These are phyloP conservation scores for Agaricus blazei DNA, from an alignment of 768 basidiomycete species.

Conservation along the genomic window DNA sequence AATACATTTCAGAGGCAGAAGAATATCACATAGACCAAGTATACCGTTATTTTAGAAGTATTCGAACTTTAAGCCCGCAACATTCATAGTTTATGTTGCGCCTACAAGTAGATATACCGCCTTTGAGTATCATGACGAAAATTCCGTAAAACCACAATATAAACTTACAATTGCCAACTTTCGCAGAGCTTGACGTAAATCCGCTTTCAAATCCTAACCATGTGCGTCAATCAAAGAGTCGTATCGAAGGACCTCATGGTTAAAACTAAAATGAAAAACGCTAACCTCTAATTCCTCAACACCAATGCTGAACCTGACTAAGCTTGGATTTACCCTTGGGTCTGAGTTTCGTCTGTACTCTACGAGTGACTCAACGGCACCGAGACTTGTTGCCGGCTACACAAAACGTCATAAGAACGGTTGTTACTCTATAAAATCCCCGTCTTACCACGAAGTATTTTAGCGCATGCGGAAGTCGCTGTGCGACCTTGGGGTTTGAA, in stretches of 20 bases:
- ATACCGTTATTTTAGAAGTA: no score
- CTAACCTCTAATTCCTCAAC: constrained; percentile 74
- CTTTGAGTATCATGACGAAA: neutral
- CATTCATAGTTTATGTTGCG: no score
- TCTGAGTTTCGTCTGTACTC: constrained; percentile 68
- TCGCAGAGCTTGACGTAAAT: constrained; percentile 54
- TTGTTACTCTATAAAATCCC: neutral
- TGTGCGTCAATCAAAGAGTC: neutral
- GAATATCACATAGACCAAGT: no score
- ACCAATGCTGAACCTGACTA: constrained; percentile 76
- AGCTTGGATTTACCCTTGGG: constrained; percentile 55
- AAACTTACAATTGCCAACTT: constrained; percentile 26
- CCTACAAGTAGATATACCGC: no score
- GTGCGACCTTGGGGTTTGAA: constrained; percentile 44
- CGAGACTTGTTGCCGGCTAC: constrained; percentile 80
- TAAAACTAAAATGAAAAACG: neutral
- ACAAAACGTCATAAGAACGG: neutral
- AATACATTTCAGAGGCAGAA: no score
- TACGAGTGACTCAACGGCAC: constrained; percentile 79
- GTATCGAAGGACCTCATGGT: no score
- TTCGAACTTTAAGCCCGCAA: no score
- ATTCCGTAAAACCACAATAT: neutral
- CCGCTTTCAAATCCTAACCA: constrained; percentile 63
- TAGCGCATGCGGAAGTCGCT: constrained; percentile 51
- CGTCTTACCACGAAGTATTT: constrained; percentile 61